A percentile compares a stretch with the other conserved stretches of the same genome.
phyloP scores from a whole-genome alignment of 202 grass and related monocot species.

The Elaeis oleifera region DNA sequence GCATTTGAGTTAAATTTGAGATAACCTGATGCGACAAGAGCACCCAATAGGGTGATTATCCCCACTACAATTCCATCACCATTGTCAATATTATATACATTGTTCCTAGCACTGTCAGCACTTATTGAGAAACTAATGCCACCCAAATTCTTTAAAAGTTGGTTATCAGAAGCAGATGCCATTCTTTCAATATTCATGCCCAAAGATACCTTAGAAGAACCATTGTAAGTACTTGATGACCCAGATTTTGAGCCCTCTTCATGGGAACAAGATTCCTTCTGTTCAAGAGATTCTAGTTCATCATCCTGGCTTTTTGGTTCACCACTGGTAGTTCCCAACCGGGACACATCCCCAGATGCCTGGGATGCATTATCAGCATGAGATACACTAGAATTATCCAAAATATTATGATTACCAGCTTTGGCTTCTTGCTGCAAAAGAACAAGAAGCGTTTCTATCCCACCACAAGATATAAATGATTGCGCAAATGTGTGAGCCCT shows the following conservation, averaged over 20 bases:
- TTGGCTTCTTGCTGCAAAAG: conserved; percentile 85
- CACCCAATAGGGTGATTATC: conserved; percentile 83
- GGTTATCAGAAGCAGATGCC: conserved; percentile 38
- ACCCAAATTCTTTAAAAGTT: conserved; percentile 69
- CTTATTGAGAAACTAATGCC: conserved; percentile 81
- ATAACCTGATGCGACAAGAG: conserved; percentile 76
- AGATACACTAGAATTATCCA: conserved; percentile 39
- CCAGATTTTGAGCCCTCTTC: conserved; percentile 32
- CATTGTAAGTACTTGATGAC: conserved; percentile 25
- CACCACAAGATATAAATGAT: conserved; percentile 76
- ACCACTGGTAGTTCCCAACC: conserved; percentile 24
- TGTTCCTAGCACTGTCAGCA: conserved; percentile 83
- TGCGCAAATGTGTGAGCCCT: conserved; percentile 84
- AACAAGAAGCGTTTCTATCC: conserved; percentile 87
- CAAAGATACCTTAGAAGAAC: conserved; percentile 17
- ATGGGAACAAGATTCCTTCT: conserved; percentile 23
- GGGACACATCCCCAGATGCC: conserved; percentile 25
- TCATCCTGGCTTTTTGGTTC: conserved; percentile 27
- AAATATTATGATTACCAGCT: conserved; percentile 56
- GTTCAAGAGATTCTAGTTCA: conserved; percentile 33
- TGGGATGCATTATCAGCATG: conserved; percentile 24
- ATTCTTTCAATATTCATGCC: conserved; percentile 45
- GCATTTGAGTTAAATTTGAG: conserved; percentile 54
- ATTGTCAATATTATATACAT: conserved; percentile 89
- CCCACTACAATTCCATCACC: conserved; percentile 87